Conservation (phyloP, 805 yeast genomes). For the Nakazawaea populi region DNA sequence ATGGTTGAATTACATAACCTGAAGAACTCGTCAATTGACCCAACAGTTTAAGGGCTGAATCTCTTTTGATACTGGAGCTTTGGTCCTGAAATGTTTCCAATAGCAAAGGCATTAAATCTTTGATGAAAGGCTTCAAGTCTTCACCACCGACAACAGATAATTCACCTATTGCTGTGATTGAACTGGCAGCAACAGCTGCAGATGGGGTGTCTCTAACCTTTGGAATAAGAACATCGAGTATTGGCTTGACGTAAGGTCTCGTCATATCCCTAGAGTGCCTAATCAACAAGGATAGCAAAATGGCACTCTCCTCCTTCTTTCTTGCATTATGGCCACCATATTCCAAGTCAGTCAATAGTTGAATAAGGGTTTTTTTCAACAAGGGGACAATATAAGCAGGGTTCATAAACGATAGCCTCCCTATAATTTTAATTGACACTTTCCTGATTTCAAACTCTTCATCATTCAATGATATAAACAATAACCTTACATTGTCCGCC, state of each 20-base stretch:
- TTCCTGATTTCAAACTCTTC: conserved; percentile 80
- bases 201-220: conserved; percentile 59
- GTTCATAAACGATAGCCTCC: conserved; percentile 77
- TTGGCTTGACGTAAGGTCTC: conserved; percentile 85
- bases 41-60: conserved; percentile 80
- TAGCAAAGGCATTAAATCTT: conserved; percentile 79
- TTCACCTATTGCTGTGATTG: conserved; percentile 85
- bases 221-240: conserved; percentile 78
- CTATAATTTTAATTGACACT: conserved; percentile 72
- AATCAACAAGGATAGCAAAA: conserved; percentile 65
- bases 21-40: conserved; percentile 89
- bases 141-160: conserved; percentile 85
- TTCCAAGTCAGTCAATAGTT: conserved; percentile 77
- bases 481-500: conserved; percentile 79
- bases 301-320: conserved; percentile 83
- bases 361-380: conserved; percentile 78
- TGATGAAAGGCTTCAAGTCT: conserved; percentile 65
- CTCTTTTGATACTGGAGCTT: conserved; percentile 79
- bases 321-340: conserved; percentile 66
- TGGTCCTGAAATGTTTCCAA: conserved; percentile 89
- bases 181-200: conserved; percentile 80
- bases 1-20: conserved; percentile 92
- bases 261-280: conserved; percentile 77
- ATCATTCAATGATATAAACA: conserved; percentile 88
- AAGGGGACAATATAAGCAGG: conserved; percentile 97